Evolutionary conservation across 2,329 filamentous ascomycete species (phyloP).

Genomic region (Nothopassalora personata): DNA sequence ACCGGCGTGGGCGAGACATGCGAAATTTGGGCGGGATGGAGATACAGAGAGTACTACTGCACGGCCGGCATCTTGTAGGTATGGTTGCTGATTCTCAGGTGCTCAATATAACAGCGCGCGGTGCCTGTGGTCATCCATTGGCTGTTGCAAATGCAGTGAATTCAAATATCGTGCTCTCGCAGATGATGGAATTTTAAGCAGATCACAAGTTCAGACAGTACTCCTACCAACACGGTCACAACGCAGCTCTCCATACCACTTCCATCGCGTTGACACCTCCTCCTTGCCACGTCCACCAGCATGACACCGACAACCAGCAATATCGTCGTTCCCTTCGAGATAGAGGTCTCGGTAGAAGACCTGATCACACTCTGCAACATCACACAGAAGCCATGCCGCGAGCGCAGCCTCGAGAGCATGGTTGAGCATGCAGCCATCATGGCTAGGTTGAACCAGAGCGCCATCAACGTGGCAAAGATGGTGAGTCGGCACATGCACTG

Average conservation of each 20-base stretch:
- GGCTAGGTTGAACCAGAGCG: not conserved
- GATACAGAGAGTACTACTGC: not conserved
- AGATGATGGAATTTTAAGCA: not conserved
- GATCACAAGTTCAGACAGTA: not conserved
- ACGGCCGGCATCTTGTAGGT: not conserved
- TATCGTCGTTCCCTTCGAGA: not conserved
- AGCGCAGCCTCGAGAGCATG: not conserved
- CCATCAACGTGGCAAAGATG: not conserved
- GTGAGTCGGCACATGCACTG: not conserved
- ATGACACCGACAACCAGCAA: not conserved
- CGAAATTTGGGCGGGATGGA: not conserved
- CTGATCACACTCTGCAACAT: not conserved
- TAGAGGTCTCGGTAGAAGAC: not conserved
- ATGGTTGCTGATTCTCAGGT: not conserved
- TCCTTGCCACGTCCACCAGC: not conserved
- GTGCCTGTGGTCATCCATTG: not conserved
- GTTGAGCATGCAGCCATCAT: not conserved
- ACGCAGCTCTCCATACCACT: not conserved
- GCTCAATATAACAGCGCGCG: not conserved
- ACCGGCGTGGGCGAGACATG: no score
- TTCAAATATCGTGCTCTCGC: not conserved
- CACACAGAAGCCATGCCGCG: not conserved
- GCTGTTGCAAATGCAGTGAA: not conserved
- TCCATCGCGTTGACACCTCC: not conserved
- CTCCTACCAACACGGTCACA: not conserved